These are phyloP conservation scores for Alnus rubra DNA, from an alignment of 306 rosid genomes.

Conservation along the genomic window DNA sequence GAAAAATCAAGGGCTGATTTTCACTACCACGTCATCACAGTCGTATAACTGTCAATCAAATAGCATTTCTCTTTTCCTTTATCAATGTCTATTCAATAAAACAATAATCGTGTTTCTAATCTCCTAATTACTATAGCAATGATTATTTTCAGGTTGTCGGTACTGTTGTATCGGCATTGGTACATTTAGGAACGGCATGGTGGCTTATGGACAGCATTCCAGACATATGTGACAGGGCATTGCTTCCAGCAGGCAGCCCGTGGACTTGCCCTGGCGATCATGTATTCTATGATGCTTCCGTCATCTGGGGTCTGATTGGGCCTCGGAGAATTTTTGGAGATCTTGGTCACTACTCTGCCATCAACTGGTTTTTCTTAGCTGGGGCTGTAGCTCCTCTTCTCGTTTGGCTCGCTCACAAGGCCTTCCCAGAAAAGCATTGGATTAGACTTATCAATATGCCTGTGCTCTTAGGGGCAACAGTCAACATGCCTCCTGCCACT, in stretches of 20 bases:
- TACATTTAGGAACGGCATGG: slow-evolving; percentile 80
- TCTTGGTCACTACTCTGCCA: slow-evolving; percentile 66
- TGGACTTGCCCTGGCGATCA: slow-evolving; percentile 92
- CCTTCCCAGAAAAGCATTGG: slow-evolving; percentile 70
- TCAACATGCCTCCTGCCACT: slow-evolving; percentile 77
- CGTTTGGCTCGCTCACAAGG: slow-evolving; percentile 79
- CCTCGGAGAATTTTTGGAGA: slow-evolving; percentile 76
- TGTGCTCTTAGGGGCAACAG: slow-evolving; percentile 56
- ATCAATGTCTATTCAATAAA: neutral
- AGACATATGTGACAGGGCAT: slow-evolving; percentile 55
- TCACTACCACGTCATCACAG: no score
- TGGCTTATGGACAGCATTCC: slow-evolving; percentile 76
- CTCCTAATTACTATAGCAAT: neutral
- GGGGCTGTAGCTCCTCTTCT: slow-evolving; percentile 74
- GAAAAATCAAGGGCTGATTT: no score
- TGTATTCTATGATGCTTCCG: slow-evolving; percentile 86
- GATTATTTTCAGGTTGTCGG: slow-evolving; percentile 57
- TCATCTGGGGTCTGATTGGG: slow-evolving; percentile 81
- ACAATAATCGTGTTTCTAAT: neutral
- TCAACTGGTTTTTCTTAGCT: slow-evolving; percentile 78
- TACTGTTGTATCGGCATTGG: slow-evolving; percentile 52
- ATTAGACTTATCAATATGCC: slow-evolving; percentile 66
- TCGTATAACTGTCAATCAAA: no score
- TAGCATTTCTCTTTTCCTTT: no score
- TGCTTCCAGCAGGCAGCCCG: slow-evolving; percentile 71